These are phyloP conservation scores for Grigorovia humatica DNA, from an alignment of 805 yeast species.

Conservation along the genomic window DNA sequence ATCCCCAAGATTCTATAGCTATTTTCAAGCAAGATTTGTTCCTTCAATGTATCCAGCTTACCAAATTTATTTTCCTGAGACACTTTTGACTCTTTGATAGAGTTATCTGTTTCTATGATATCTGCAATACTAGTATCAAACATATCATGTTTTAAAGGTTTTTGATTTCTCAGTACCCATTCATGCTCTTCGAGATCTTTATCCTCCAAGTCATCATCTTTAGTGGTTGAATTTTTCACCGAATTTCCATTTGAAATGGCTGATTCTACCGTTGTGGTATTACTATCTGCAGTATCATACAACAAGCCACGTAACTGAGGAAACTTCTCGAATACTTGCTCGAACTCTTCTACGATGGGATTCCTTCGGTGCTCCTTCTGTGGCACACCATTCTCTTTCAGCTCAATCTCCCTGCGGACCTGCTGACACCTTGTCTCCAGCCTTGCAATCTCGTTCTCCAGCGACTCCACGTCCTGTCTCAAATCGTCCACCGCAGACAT, in stretches of 20 bases:
- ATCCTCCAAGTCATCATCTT: not conserved
- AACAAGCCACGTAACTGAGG: conserved; percentile 17
- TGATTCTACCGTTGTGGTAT: not conserved
- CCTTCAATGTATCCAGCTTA: conserved; percentile 2
- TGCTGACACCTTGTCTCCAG: conserved; percentile 6
- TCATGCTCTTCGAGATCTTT: conserved; percentile 12
- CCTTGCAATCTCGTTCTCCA: conserved; percentile 24
- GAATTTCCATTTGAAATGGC: no score
- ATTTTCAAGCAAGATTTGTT: conserved; percentile 25
- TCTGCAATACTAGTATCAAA: conserved; percentile 19
- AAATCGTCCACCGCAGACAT: conserved; percentile 11
- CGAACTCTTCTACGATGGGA: conserved; percentile 13
- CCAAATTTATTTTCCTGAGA: not conserved
- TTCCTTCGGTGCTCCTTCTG: not conserved
- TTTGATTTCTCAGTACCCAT: conserved; percentile 14
- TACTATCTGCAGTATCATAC: not conserved
- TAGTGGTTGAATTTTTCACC: no score
- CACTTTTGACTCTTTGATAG: conserved; percentile 11
- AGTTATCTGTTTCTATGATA: conserved; percentile 14
- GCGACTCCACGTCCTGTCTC: conserved; percentile 29
- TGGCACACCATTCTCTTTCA: not conserved
- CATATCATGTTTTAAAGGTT: conserved; percentile 15
- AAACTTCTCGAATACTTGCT: conserved; percentile 13
- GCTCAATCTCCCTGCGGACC: conserved; percentile 2
- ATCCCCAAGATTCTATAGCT: conserved; percentile 32